These are phyloP conservation scores for Phaeophleospora eucalypticola DNA, from an alignment of 2,329 filamentous ascomycete species.

Conservation along the genomic window DNA sequence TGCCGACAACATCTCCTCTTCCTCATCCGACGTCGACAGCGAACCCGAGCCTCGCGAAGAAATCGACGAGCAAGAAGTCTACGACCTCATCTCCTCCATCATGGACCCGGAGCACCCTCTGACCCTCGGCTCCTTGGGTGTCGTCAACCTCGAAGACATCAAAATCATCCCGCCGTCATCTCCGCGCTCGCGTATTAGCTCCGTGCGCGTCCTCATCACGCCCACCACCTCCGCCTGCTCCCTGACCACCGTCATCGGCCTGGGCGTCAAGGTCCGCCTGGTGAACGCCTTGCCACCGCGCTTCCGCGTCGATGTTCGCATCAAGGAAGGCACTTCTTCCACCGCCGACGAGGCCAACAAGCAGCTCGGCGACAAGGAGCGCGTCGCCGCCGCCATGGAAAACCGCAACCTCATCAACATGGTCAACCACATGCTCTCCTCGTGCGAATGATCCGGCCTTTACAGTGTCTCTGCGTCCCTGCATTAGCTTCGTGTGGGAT, in stretches of 20 bases:
- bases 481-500: slow-evolving; percentile 14
- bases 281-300: slow-evolving; percentile 88
- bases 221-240: slow-evolving; percentile 97
- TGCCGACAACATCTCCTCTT: slow-evolving; percentile 20
- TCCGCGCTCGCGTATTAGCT: slow-evolving; percentile 60
- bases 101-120: slow-evolving; percentile 95
- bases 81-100: slow-evolving; percentile 90
- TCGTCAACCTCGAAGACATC: slow-evolving; percentile 95
- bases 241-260: slow-evolving; percentile 89
- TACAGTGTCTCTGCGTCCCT: slow-evolving; percentile 4
- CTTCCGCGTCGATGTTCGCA: slow-evolving; percentile 86
- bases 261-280: slow-evolving; percentile 85
- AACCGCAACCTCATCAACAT: slow-evolving; percentile 87
- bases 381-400: slow-evolving; percentile 89
- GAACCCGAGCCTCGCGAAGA: slow-evolving; percentile 64
- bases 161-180: slow-evolving; percentile 67
- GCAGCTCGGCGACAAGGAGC: slow-evolving; percentile 92
- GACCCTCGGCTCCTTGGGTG: slow-evolving; percentile 85
- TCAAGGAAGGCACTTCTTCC: slow-evolving; percentile 93
- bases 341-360: slow-evolving; percentile 96
- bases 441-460: slow-evolving; percentile 29
- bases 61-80: slow-evolving; percentile 97
- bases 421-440: slow-evolving; percentile 79
- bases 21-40: slow-evolving; percentile 41
- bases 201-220: slow-evolving; percentile 82